A percentile compares a stretch with the other conserved stretches of the same genome.
phyloP scores from a whole-genome alignment of 2,329 filamentous ascomycete genomes.

The Ambrosiella xylebori region DNA sequence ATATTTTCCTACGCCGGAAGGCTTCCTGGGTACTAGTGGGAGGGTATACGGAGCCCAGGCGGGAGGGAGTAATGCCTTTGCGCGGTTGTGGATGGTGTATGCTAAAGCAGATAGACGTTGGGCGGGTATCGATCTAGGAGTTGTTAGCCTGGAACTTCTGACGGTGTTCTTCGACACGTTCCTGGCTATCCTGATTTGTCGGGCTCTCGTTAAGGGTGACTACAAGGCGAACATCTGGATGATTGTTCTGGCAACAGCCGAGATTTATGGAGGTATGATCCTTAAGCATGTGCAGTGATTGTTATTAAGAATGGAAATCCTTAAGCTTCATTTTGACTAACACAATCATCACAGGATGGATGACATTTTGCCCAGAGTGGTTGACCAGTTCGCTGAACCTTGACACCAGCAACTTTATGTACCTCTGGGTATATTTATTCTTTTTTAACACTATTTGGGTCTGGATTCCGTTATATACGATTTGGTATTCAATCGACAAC shows the following conservation, averaged over 20 bases:
- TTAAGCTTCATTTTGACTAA: neutral
- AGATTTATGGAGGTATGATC: constrained; percentile 43
- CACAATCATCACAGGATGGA: constrained; percentile 33
- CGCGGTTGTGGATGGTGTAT: constrained; percentile 52
- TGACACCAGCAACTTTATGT: constrained; percentile 50
- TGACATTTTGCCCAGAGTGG: constrained; percentile 58
- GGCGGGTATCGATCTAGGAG: constrained; percentile 44
- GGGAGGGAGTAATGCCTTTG: constrained; percentile 35
- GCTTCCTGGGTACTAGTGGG: constrained; percentile 32
- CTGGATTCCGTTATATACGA: constrained; percentile 40
- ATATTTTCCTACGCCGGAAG: constrained; percentile 31
- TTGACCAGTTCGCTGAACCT: constrained; percentile 43
- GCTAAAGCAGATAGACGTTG: constrained; percentile 45
- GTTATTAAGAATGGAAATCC: neutral
- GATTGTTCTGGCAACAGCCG: constrained; percentile 46
- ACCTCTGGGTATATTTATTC: constrained; percentile 47
- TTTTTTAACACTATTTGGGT: constrained; percentile 58
- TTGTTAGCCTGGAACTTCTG: constrained; percentile 47
- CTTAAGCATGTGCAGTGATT: neutral
- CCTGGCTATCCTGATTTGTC: constrained; percentile 41
- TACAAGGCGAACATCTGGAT: constrained; percentile 42
- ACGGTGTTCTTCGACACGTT: constrained; percentile 47
- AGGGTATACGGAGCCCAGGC: constrained; percentile 41
- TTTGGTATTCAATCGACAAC: constrained; percentile 37
- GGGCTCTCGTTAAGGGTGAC: constrained; percentile 38